A percentile compares a stretch with the other conserved stretches of the same genome.
phyloP scores from a whole-genome alignment of 1,284 basidiomycete genomes.

The Melampsora abietis-canadensis region DNA sequence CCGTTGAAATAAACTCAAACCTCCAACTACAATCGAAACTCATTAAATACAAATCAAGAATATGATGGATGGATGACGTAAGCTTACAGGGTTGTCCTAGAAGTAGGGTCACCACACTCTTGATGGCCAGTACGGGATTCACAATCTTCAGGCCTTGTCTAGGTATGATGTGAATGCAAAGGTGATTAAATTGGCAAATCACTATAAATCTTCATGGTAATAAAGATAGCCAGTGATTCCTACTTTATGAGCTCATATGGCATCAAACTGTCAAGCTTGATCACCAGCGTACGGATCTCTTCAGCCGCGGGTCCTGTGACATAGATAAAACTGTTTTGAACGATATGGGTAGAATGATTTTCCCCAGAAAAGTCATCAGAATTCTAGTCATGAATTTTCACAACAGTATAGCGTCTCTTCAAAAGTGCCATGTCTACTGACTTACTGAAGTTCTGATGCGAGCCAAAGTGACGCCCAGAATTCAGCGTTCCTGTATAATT shows the following conservation, averaged over 20 bases:
- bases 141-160: constrained; percentile 42
- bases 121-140: constrained; percentile 36
- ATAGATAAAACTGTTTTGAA: constrained; percentile 28
- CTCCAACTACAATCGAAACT: constrained; percentile 18
- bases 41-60: background rate
- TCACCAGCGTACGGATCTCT: constrained; percentile 24
- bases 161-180: background rate
- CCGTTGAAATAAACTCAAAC: constrained; percentile 36
- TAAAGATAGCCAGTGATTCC: background rate
- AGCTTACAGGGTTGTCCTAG: constrained; percentile 40
- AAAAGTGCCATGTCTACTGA: background rate
- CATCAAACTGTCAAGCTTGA: constrained; percentile 29
- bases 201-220: background rate
- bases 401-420: too few species aligned
- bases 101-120: constrained; percentile 22
- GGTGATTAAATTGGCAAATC: background rate
- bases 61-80: background rate
- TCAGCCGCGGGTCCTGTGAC: constrained; percentile 28
- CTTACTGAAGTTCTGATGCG: background rate
- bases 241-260: constrained; percentile 43
- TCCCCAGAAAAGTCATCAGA: too few species aligned
- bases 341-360: background rate
- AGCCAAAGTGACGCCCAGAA: constrained; percentile 3
- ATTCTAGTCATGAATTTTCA: too few species aligned
- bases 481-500: background rate